phyloP scores from a whole-genome alignment of 805 yeast genomes.

The Hanseniaspora vineae region DNA sequence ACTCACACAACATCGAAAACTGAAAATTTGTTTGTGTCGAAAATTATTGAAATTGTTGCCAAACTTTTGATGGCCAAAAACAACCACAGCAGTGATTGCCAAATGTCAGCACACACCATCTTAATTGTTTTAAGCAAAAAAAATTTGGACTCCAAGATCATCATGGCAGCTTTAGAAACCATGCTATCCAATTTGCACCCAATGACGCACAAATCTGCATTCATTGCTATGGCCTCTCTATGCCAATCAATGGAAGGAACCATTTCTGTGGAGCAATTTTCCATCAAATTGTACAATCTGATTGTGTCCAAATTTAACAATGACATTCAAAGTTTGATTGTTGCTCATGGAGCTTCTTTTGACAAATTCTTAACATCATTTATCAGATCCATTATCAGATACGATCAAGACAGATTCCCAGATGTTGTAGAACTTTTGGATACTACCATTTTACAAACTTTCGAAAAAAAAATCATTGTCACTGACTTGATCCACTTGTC shows the following conservation, averaged over 20 bases:
- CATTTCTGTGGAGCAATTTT: conserved; percentile 28
- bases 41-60: conserved; percentile 44
- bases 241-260: conserved; percentile 34
- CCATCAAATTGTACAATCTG: conserved; percentile 26
- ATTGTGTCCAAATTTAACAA: conserved; percentile 15
- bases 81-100: conserved; percentile 38
- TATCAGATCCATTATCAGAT: conserved; percentile 31
- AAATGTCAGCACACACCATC: conserved; percentile 73
- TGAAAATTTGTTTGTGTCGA: conserved; percentile 37
- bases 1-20: conserved; percentile 34
- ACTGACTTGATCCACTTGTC: conserved; percentile 27
- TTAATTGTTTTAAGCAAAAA: conserved; percentile 51
- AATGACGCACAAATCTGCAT: conserved; percentile 31
- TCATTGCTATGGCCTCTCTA: conserved; percentile 34
- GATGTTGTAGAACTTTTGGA: conserved; percentile 26
- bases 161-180: conserved; percentile 49
- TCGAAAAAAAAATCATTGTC: conserved; percentile 26
- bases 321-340: conserved; percentile 10
- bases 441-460: conserved; percentile 18
- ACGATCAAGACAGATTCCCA: conserved; percentile 27
- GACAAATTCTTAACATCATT: conserved; percentile 34
- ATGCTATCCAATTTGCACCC: conserved; percentile 34
- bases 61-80: conserved; percentile 34
- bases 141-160: conserved; percentile 28
- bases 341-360: conserved; percentile 17